These are phyloP conservation scores for Acaromyces ingoldii DNA, from an alignment of 1,284 basidiomycete genomes.

Conservation along the genomic window DNA sequence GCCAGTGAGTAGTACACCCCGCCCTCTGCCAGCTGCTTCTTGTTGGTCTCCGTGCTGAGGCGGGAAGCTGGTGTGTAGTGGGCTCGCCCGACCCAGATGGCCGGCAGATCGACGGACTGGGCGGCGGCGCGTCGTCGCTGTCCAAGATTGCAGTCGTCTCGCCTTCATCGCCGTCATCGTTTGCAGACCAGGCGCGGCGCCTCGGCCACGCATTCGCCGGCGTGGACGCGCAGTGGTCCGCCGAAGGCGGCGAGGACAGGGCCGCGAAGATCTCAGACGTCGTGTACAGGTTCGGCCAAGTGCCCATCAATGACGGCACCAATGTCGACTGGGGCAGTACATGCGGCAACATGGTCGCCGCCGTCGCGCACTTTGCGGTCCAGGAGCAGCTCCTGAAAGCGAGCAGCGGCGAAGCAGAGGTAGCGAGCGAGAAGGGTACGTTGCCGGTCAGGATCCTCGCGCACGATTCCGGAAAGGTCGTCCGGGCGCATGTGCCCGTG, in stretches of 20 bases:
- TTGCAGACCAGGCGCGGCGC: neutral
- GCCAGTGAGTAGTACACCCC: conserved; percentile 17
- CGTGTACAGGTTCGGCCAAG: conserved; percentile 48
- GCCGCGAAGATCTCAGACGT: conserved; percentile 30
- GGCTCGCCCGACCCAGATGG: conserved; percentile 74
- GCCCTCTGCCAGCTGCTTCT: neutral
- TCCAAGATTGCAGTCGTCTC: conserved; percentile 72
- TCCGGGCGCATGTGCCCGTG: conserved; percentile 34
- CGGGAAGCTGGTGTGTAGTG: conserved; percentile 57
- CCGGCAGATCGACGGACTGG: conserved; percentile 68
- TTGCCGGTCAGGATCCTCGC: conserved; percentile 32
- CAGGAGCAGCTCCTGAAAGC: neutral
- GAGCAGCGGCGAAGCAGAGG: too few relatives aligned
- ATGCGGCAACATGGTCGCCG: conserved; percentile 47
- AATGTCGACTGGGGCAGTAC: conserved; percentile 45
- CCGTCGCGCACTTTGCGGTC: conserved; percentile 32
- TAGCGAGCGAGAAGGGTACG: neutral
- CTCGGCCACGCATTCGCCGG: conserved; percentile 17
- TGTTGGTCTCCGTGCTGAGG: neutral
- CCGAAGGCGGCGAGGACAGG: conserved; percentile 25
- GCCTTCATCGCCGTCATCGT: conserved; percentile 8
- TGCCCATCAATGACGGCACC: conserved; percentile 26
- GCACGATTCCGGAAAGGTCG: conserved; percentile 31
- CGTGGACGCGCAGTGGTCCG: conserved; percentile 19
- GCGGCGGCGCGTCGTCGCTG: conserved; percentile 71